Conservation (phyloP, 768 basidiomycete genomes). For the Pleurotus salmoneostramineus region DNA sequence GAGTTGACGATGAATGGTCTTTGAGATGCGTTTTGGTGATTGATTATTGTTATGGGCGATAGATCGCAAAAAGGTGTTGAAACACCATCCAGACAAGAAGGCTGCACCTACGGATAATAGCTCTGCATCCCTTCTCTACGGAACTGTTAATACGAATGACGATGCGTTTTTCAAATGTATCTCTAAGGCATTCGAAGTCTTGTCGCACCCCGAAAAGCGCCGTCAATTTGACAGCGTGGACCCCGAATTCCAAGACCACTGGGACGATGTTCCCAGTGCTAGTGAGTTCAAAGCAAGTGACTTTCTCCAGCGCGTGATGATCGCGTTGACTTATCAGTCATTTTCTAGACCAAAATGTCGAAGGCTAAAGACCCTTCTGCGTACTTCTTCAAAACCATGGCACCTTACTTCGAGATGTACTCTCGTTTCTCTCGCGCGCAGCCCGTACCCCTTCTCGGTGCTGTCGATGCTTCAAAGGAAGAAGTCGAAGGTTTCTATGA, state of each 20-base stretch:
- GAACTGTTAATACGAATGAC: slow-evolving; percentile 71
- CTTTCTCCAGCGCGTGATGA: too few relatives aligned
- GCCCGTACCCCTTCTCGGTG: slow-evolving; percentile 82
- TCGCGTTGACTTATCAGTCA: too few relatives aligned
- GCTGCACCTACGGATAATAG: slow-evolving; percentile 30
- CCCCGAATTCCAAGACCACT: slow-evolving; percentile 64
- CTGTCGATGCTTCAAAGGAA: slow-evolving; percentile 65
- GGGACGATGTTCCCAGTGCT: slow-evolving; percentile 73
- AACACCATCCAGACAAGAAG: slow-evolving; percentile 98
- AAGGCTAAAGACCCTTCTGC: slow-evolving; percentile 19
- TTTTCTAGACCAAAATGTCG: slow-evolving; percentile 41
- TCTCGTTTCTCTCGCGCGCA: slow-evolving; percentile 86
- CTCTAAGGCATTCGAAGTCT: slow-evolving; percentile 94
- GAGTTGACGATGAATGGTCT: slow-evolving; percentile 28
- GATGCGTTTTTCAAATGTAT: slow-evolving; percentile 99
- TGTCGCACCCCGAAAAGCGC: slow-evolving; percentile 81
- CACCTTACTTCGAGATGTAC: slow-evolving; percentile 86
- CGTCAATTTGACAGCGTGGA: slow-evolving; percentile 98
- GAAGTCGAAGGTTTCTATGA: slow-evolving; percentile 94
- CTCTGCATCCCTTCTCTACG: slow-evolving; percentile 14
- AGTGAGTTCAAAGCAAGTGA: slow-evolving; percentile 43
- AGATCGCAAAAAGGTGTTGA: slow-evolving; percentile 99
- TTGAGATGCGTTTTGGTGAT: background rate
- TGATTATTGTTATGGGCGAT: background rate
- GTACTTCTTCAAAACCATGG: slow-evolving; percentile 68